Evolutionary conservation across 169 alveolate species (phyloP).

Genomic region (Neospora caninum): DNA sequence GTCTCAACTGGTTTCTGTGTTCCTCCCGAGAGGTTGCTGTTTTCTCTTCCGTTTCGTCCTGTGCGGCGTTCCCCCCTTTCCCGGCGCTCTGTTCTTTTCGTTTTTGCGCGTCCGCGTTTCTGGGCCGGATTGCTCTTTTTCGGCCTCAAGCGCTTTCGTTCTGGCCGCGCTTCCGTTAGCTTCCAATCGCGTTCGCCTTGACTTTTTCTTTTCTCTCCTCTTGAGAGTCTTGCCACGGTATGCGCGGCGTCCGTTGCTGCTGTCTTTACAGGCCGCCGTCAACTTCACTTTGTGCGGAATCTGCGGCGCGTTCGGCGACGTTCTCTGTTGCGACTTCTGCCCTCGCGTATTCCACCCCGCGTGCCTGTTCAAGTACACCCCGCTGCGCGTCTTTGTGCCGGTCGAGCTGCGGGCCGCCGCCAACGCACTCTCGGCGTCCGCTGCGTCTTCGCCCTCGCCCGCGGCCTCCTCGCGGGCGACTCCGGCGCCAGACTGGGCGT

Average conservation of each 20-base stretch:
- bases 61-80: too few species aligned
- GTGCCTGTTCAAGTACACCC: conserved; percentile 49
- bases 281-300: conserved; percentile 45
- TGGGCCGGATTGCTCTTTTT: too few species aligned
- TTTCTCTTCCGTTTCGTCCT: too few species aligned
- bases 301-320: conserved; percentile 45
- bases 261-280: background rate
- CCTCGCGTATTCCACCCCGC: conserved; percentile 48
- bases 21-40: background rate
- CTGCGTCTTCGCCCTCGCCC: background rate
- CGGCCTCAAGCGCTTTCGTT: too few species aligned
- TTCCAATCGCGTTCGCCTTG: background rate
- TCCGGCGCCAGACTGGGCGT: background rate
- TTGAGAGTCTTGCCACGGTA: background rate
- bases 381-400: conserved; percentile 41
- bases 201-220: background rate
- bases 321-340: conserved; percentile 60
- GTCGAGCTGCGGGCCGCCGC: conserved; percentile 27
- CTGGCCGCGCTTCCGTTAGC: background rate
- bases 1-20: background rate
- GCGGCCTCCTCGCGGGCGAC: background rate
- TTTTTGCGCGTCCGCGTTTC: too few species aligned
- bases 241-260: background rate
- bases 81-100: background rate
- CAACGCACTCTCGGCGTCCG: background rate